Base-by-base conservation (phyloP, 768 basidiomycete genomes). In the Ephemerocybe angulata region DNA sequence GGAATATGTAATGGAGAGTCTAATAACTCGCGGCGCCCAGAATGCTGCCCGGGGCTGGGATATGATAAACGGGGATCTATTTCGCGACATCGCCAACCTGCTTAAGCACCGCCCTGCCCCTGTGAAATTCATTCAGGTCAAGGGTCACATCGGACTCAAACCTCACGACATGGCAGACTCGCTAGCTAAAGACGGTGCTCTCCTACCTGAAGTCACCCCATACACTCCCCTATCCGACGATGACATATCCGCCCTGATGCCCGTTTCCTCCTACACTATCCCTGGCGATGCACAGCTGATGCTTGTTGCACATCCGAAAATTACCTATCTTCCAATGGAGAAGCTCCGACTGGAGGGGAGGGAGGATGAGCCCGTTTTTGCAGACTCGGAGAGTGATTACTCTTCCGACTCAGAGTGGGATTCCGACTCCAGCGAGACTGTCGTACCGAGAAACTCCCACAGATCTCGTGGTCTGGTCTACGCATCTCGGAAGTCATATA, bases 31-130 rank as follows among this genome's bases (percentile, higher is more conserved):
- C 30, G 56, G 43, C 1, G 31, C 52, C 22, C 31, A 31, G 21
- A 50, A 54, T 8, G 57, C 51, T 11, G 38, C 46, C 0, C 25
- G 22, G 12, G 61, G 59, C 6, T 60, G 62, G 62, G 55, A 55
- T 24, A 47, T 56, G 25, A 43, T 40, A 15, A 63, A 63, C 57
- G 60, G 58, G 1, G 60, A 63, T 35, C 27, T 63, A 0, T 49
- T 61, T 13, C 46, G 41, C 7, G 58, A 53, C 30, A 57, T 60
- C 28, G 43, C 40, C 19, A 40, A 24, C 12, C 50, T 33, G 19
- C 52, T 63, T 10, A n/a, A 33, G 25, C 15, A 24, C 0, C 46
- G 60, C 1, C 22, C 13, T 0, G 57, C 54, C 1, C 17, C 55
- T 0, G 50, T 63, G 0, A 17, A 29, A 7, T 29, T 31, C 8